Conservation (phyloP, 352 stramenopile species). For the Pythium scleroteichum region DNA sequence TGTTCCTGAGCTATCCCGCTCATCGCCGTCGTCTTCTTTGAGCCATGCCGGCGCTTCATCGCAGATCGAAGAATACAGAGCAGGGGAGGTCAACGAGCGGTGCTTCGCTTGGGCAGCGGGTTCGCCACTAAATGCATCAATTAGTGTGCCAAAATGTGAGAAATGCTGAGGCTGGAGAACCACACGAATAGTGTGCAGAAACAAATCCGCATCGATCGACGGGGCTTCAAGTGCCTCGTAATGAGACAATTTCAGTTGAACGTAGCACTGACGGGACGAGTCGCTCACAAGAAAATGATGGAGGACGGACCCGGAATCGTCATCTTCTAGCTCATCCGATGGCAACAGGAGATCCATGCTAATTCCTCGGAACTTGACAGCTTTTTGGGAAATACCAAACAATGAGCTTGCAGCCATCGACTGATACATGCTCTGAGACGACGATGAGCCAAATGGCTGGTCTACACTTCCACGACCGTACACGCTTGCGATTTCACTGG, state of each 20-base stretch:
- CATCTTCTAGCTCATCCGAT: constrained; percentile 43
- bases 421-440: constrained; percentile 44
- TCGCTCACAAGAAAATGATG: constrained; percentile 71
- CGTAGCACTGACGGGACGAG: constrained; percentile 63
- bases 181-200: constrained; percentile 79
- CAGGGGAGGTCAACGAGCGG: constrained; percentile 36
- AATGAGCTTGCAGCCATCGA: constrained; percentile 81
- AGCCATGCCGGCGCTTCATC: constrained; percentile 65
- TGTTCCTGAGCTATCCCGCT: constrained; percentile 28
- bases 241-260: constrained; percentile 84
- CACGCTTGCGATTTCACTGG: constrained; percentile 69
- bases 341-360: constrained; percentile 80
- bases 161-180: constrained; percentile 85
- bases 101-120: constrained; percentile 3
- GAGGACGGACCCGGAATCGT: constrained; percentile 32
- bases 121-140: constrained; percentile 62
- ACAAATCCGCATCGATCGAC: constrained; percentile 75
- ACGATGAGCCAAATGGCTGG: constrained; percentile 7
- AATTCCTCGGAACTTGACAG: constrained; percentile 79
- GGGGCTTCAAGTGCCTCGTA: constrained; percentile 74
- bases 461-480: constrained; percentile 41
- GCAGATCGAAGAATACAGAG: constrained; percentile 81
- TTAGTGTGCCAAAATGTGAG: constrained; percentile 59
- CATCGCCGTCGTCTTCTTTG: constrained; percentile 38
- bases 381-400: constrained; percentile 86